Evolutionary conservation across 768 basidiomycete genomes (phyloP).

Genomic region (Trametes gibbosa): DNA sequence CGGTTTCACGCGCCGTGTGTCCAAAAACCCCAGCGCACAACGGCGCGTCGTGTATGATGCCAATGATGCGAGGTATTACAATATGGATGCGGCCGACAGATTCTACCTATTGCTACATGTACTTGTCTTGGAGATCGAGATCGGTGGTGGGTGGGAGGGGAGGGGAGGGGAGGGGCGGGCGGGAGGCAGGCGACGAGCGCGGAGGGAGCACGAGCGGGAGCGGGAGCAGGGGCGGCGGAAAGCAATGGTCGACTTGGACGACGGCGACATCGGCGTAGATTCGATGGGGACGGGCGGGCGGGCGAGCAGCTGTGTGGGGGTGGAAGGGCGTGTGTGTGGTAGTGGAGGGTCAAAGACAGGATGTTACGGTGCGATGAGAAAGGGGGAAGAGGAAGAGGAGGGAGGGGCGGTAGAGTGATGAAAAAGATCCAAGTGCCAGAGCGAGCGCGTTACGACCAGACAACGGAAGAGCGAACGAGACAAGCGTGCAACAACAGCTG

Average conservation of each 20-base stretch:
- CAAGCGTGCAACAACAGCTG: constrained; percentile 19
- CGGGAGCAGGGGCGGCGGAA: not conserved
- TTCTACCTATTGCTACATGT: constrained; percentile 24
- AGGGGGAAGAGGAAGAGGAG: not conserved
- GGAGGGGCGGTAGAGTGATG: not conserved
- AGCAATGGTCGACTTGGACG: constrained; percentile 4
- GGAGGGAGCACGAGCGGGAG: not conserved
- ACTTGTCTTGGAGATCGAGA: not conserved
- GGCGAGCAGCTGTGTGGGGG: not conserved
- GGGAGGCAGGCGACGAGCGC: no score
- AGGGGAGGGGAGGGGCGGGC: not conserved
- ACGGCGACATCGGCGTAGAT: constrained; percentile 7
- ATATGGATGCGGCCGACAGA: constrained; percentile 4
- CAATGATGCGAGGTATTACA: constrained; percentile 28
- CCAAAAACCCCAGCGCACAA: constrained; percentile 22
- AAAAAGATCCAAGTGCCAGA: constrained; percentile 9
- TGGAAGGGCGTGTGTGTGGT: not conserved
- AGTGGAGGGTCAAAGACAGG: not conserved
- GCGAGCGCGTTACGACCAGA: constrained; percentile 19
- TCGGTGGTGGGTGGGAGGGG: not conserved
- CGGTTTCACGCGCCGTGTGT: not conserved
- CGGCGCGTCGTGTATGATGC: constrained; percentile 27
- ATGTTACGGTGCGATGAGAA: no score
- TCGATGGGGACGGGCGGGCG: not conserved
- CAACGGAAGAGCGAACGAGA: constrained; percentile 13